Evolutionary conservation across 73 alveolate species (phyloP).

Genomic region (Paramecium biaurelia): DNA sequence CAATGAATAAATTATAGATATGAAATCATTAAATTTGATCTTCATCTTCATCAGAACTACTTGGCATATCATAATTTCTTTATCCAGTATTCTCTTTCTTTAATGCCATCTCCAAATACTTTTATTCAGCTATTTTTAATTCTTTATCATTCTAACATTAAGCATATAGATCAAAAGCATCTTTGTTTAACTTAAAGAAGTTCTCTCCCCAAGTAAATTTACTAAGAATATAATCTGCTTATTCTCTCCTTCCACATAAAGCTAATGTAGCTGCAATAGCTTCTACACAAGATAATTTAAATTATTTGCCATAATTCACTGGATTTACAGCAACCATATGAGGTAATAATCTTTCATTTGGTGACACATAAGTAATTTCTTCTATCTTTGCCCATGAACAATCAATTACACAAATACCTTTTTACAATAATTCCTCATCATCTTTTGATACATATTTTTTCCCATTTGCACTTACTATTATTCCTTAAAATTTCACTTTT

Average conservation of each 20-base stretch:
- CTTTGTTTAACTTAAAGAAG: conserved; percentile 89
- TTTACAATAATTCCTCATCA: conserved; percentile 84
- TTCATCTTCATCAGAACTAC: conserved; percentile 32
- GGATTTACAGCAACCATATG: conserved; percentile 96
- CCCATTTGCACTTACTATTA: conserved; percentile 92
- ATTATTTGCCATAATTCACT: conserved; percentile 93
- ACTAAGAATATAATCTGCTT: conserved; percentile 86
- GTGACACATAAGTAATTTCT: conserved; percentile 82
- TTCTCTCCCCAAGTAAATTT: conserved; percentile 95
- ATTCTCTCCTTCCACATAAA: conserved; percentile 86
- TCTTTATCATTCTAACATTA: conserved; percentile 43
- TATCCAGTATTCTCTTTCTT: not conserved
- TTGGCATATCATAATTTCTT: conserved; percentile 38
- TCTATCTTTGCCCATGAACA: conserved; percentile 95
- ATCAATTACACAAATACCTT: conserved; percentile 97
- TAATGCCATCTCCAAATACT: conserved; percentile 17
- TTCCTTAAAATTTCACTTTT: conserved; percentile 85
- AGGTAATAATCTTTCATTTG: conserved; percentile 90
- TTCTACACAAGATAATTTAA: conserved; percentile 94
- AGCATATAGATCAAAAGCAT: conserved; percentile 69
- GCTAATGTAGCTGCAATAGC: conserved; percentile 95
- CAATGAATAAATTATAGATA: conserved; percentile 8
- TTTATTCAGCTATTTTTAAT: conserved; percentile 48
- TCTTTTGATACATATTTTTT: conserved; percentile 83
- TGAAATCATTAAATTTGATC: not conserved